These are phyloP conservation scores for Corymbia citriodora DNA, from an alignment of 441 rosid genomes.

Conservation along the genomic window DNA sequence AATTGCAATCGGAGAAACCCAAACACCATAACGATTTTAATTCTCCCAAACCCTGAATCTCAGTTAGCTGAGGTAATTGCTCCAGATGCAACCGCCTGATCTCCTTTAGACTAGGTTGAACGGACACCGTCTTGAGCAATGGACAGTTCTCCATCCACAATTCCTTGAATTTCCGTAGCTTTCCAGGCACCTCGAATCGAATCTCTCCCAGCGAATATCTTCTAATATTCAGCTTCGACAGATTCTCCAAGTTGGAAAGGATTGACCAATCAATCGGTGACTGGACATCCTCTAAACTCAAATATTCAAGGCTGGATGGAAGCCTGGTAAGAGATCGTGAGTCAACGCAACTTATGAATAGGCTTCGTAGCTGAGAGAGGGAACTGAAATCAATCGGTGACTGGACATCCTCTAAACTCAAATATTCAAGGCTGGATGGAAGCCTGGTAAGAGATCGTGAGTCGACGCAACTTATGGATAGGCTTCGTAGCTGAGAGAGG, in stretches of 20 bases:
- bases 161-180: not conserved
- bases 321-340: too few relatives aligned
- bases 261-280: not conserved
- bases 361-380: too few relatives aligned
- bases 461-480: fast-evolving
- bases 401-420: too few relatives aligned
- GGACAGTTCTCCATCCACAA: fast-evolving
- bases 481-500: not conserved
- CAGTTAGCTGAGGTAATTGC: not conserved
- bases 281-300: not conserved
- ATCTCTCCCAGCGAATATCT: not conserved
- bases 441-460: too few relatives aligned
- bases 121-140: not conserved
- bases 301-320: too few relatives aligned
- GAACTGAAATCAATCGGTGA: too few relatives aligned
- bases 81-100: fast-evolving
- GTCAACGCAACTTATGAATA: too few relatives aligned
- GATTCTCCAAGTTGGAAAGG: not conserved
- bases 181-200: not conserved
- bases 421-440: not conserved
- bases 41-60: not conserved
- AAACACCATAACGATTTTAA: not conserved
- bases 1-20: fast-evolving
- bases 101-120: not conserved
- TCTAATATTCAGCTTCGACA: fast-evolving